Conservation (phyloP, 1,139 yeast genomes). For the Candida mesenterica region DNA sequence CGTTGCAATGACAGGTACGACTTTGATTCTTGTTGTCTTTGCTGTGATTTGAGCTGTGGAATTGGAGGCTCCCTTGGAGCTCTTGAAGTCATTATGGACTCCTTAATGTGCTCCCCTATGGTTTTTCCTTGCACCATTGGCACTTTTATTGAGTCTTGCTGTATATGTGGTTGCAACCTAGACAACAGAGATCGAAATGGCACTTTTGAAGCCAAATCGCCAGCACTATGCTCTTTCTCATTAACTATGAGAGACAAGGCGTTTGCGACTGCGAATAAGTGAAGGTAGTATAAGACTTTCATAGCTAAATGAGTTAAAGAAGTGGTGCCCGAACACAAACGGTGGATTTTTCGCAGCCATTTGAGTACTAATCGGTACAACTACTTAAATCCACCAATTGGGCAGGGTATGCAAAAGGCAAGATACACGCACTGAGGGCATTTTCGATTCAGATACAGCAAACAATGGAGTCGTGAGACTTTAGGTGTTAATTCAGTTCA, state of each 20-base stretch:
- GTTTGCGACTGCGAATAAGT: neutral
- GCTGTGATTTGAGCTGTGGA: no score
- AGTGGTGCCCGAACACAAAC: no score
- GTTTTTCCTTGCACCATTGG: constrained; percentile 7
- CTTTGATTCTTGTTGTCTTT: no score
- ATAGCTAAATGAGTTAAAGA: no score
- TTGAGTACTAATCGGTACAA: no score
- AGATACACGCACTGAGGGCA: no score
- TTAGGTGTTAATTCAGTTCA: no score
- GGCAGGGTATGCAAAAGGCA: no score
- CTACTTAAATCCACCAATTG: no score
- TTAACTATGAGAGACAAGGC: constrained; percentile 4
- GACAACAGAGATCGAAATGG: constrained; percentile 4
- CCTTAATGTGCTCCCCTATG: constrained; percentile 3
- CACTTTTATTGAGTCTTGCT: constrained; percentile 8
- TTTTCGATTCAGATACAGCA: no score
- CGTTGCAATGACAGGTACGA: no score
- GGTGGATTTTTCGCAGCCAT: neutral
- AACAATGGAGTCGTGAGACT: no score
- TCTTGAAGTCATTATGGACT: neutral
- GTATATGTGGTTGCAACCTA: constrained; percentile 1
- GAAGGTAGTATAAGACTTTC: neutral
- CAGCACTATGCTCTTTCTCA: constrained; percentile 2
- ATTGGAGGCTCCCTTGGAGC: neutral
- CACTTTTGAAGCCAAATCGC: constrained; percentile 1